Conservation (phyloP, 1,284 basidiomycete species). For the Trametes sp. region DNA sequence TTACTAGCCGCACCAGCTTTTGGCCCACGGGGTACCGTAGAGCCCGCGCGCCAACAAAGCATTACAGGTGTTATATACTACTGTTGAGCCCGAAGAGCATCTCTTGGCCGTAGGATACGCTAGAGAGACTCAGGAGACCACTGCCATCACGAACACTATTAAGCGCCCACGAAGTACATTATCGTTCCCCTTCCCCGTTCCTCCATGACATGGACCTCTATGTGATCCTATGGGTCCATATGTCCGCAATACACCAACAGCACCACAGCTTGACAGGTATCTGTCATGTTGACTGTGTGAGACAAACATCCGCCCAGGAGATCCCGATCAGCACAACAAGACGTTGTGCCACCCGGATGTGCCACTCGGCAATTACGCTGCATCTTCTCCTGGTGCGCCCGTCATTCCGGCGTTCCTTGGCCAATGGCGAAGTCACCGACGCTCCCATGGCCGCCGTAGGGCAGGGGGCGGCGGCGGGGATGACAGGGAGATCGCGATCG, state of each 20-base stretch:
- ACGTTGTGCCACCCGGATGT: slow-evolving; percentile 2
- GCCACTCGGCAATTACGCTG: slow-evolving; percentile 1
- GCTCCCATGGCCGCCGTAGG: not conserved
- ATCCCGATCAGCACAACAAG: slow-evolving; percentile 3
- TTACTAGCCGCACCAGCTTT: not conserved
- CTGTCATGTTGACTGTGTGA: not conserved
- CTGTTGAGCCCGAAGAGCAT: no score
- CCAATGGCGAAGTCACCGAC: not conserved
- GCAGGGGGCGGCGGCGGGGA: not conserved
- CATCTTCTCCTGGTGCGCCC: not conserved
- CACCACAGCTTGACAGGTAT: not conserved
- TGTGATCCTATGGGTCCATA: not conserved
- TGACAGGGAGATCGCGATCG: not conserved
- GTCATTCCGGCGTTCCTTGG: not conserved
- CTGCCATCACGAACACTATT: not conserved
- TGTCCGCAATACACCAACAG: not conserved
- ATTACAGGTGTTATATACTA: no score
- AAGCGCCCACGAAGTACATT: not conserved
- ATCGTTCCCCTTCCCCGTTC: not conserved
- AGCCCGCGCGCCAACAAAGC: no score
- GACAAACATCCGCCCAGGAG: not conserved
- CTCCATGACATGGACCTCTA: not conserved
- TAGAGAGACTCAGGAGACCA: not conserved
- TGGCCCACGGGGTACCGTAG: no score
- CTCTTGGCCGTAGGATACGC: no score